phyloP scores from a whole-genome alignment of 2,329 filamentous ascomycete genomes.

The Fusarium haematococcum region DNA sequence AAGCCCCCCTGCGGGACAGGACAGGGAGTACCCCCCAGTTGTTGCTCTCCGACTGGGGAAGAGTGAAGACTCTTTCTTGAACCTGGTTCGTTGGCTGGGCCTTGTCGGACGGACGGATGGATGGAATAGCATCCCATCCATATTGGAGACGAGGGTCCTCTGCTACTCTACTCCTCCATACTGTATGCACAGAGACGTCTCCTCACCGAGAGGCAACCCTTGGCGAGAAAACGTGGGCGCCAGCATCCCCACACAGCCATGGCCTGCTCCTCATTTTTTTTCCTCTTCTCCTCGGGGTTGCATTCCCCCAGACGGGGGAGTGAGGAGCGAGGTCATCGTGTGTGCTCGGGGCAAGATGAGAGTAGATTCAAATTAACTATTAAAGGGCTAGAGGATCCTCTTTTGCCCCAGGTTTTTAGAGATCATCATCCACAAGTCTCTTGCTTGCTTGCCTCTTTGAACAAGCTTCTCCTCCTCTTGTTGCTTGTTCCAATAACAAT shows the following conservation, averaged over 20 bases:
- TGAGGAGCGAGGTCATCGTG: slow-evolving; percentile 19
- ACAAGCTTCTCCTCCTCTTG: not conserved
- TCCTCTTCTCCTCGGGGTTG: slow-evolving; percentile 10
- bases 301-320: slow-evolving; percentile 16
- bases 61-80: not conserved
- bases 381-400: slow-evolving; percentile 29
- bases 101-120: slow-evolving; percentile 30
- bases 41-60: not conserved
- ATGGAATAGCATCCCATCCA: slow-evolving; percentile 19
- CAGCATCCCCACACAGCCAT: slow-evolving; percentile 24
- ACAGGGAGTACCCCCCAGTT: not conserved
- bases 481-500: not conserved
- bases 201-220: slow-evolving; percentile 7
- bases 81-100: slow-evolving; percentile 27
- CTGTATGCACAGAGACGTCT: not conserved
- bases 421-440: not conserved
- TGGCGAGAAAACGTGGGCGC: slow-evolving; percentile 22
- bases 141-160: slow-evolving; percentile 8
- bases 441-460: not conserved
- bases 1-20: slow-evolving; percentile 15
- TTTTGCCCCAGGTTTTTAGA: not conserved
- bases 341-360: not conserved
- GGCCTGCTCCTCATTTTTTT: slow-evolving; percentile 18
- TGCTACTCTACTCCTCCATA: not conserved
- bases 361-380: slow-evolving; percentile 21